Base-by-base conservation (phyloP, 148 eudicot genomes). In the Fagopyrum esculentum region DNA sequence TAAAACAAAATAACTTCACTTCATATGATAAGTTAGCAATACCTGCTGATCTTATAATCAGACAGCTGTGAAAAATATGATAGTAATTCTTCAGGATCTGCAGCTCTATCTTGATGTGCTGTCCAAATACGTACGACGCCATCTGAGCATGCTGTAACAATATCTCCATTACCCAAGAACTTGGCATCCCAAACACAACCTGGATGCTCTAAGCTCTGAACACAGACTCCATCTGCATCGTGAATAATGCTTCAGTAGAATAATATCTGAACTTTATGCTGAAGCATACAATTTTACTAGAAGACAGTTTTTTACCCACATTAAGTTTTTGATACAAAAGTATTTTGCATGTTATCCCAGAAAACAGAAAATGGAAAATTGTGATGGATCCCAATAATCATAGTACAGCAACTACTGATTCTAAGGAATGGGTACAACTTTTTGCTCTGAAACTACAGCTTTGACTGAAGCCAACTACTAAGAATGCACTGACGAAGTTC, bases 121-220 rank as follows among this genome's bases (percentile, higher is more conserved):
- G 99, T 92, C 99, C 99, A 96, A 73, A 96, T 80, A 49, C 99
- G 97, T 71, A 83, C 97, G 60, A 89, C 84, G 59, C 98, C 97
- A 80, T 96, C 99, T 43, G 98, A 92, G 77, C 99, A 96, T 76
- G 97, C 98, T 1, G 98, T 96, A 51, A 88, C 93, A 80, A 96
- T 76, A 78, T 96, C 98, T 49, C 98, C 98, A 81, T 90, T 96
- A 76, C 84, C 94, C 89, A 96, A 80, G 82, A 96, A 92, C 72
- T 96, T 96, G 74, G 86, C 90, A 87, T 96, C 98, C 99, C 99
- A 96, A 73, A 96, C 95, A 86, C 98, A 96, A 44, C 99, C 99
- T 64, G 99, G 99, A 80, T 96, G 99, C 83, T 96, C 99, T 81
- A 96, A 81, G 85, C 88, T 92, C 78, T 96, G 97, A 69, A 92